Base-by-base conservation (phyloP, 257 asterid species). In the Penstemon barbatus region DNA sequence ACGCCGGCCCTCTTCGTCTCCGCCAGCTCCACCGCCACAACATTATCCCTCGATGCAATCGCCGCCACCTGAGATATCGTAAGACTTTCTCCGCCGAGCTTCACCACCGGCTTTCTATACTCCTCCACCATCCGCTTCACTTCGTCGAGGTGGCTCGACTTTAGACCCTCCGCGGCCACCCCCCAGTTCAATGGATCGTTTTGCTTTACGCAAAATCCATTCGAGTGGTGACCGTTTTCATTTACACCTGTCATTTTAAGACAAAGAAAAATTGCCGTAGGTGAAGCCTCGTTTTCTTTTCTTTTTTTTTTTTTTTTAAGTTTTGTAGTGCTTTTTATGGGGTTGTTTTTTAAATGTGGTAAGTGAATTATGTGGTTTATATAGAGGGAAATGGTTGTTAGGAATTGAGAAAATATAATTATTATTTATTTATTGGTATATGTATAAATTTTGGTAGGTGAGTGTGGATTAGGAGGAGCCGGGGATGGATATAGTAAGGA, bases 41-140 rank as follows among this genome's bases (percentile, higher is more conserved):
- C 80, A 72, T 75, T 73, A 48, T 73, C 85, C 51, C 75, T 15
- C 41, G 82, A 66, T 0, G 88, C 88, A 44, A 83, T 75, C 71
- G 82, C 88, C 43, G 88, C 88, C 56, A 83, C 88, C 77, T 83
- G 88, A 1, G 83, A 66, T 3, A 83, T 71, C 0, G 88, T 83
- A 58, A 83, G 52, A 1, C 75, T 75, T 79, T 83, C 85, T 1
- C 88, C 88, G 50, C 88, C 88, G 12, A 83, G 75, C 73, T 68
- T 80, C 58, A 83, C 84, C 70, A 61, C 61, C 74, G 83, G 75
- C 74, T 71, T 80, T 68, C 88, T 57, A 73, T 63, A 83, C 80
- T 83, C 88, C 74, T 43, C 80, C 61, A 83, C 88, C 88, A 83
- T 83, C 25, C 60, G 57, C 73, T 78, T 80, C 61, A 83, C 85